Evolutionary conservation across 768 basidiomycete species (phyloP).

Genomic region (Boletus eberwhitei): DNA sequence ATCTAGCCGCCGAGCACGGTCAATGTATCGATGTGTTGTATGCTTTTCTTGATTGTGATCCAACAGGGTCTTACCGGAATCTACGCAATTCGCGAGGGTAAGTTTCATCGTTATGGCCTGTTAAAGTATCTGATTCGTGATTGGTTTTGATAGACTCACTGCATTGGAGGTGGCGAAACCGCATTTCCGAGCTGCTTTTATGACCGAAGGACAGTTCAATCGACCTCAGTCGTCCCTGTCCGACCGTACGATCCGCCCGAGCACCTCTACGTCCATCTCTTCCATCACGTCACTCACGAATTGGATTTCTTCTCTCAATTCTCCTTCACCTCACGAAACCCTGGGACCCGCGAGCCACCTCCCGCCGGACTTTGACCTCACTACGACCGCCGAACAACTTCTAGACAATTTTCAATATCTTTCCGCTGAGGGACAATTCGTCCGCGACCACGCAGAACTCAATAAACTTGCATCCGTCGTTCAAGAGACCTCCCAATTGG

Average conservation of each 20-base stretch:
- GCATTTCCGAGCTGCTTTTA: slow-evolving; percentile 63
- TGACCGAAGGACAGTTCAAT: slow-evolving; percentile 42
- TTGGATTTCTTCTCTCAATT: slow-evolving; percentile 18
- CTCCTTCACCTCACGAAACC: slow-evolving; percentile 16
- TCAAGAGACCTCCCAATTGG: slow-evolving; percentile 45
- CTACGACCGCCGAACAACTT: slow-evolving; percentile 43
- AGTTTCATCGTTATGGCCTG: slow-evolving; percentile 21
- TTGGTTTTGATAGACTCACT: slow-evolving; percentile 40
- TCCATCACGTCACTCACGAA: slow-evolving; percentile 50
- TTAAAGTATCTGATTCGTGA: not conserved
- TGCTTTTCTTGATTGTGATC: slow-evolving; percentile 65
- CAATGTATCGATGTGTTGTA: slow-evolving; percentile 58
- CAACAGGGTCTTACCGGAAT: slow-evolving; percentile 49
- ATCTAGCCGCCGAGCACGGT: slow-evolving; percentile 75
- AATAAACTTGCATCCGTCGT: slow-evolving; percentile 44
- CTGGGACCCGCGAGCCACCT: slow-evolving; percentile 36
- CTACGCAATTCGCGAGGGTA: slow-evolving; percentile 72
- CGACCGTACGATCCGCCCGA: slow-evolving; percentile 50
- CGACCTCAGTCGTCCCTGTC: slow-evolving; percentile 55
- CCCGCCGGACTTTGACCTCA: slow-evolving; percentile 44
- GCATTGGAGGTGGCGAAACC: slow-evolving; percentile 65
- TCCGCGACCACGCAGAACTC: slow-evolving; percentile 37
- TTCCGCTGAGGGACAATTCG: slow-evolving; percentile 40
- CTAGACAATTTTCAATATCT: slow-evolving; percentile 54
- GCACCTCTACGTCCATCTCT: slow-evolving; percentile 38